These are phyloP conservation scores for Paramecium sonneborni DNA, from an alignment of 73 alveolate species.

Conservation along the genomic window DNA sequence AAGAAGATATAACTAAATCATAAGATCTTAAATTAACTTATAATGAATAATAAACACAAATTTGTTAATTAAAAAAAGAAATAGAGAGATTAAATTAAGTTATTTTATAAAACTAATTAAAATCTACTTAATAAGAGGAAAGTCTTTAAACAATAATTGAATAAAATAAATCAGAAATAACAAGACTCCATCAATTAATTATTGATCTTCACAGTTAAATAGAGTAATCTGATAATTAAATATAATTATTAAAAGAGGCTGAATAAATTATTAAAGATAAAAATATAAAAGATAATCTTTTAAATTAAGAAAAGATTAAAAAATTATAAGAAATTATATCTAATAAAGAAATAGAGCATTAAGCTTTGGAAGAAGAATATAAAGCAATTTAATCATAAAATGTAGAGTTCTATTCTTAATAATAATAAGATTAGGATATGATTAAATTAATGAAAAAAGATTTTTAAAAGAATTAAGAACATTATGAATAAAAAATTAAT, in stretches of 20 bases:
- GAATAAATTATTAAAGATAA: neutral
- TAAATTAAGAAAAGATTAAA: neutral
- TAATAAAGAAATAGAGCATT: neutral
- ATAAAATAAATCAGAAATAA: neutral
- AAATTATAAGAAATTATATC: neutral
- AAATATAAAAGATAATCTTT: neutral
- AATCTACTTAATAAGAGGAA: neutral
- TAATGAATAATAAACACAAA: neutral
- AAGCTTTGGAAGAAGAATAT: constrained; percentile 2
- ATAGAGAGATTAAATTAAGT: constrained; percentile 34
- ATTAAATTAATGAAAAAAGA: neutral
- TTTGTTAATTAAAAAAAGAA: neutral
- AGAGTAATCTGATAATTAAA: neutral
- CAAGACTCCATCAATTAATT: neutral
- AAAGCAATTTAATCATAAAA: neutral
- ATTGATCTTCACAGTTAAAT: neutral
- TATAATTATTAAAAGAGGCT: neutral
- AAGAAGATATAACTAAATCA: neutral
- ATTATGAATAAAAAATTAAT: neutral
- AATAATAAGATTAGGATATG: neutral
- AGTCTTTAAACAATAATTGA: neutral
- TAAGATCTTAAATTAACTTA: neutral
- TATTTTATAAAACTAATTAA: neutral
- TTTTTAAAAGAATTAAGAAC: neutral
- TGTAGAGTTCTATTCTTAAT: neutral